Evolutionary conservation across 768 basidiomycete species (phyloP).

Genomic region (Mycena pura): DNA sequence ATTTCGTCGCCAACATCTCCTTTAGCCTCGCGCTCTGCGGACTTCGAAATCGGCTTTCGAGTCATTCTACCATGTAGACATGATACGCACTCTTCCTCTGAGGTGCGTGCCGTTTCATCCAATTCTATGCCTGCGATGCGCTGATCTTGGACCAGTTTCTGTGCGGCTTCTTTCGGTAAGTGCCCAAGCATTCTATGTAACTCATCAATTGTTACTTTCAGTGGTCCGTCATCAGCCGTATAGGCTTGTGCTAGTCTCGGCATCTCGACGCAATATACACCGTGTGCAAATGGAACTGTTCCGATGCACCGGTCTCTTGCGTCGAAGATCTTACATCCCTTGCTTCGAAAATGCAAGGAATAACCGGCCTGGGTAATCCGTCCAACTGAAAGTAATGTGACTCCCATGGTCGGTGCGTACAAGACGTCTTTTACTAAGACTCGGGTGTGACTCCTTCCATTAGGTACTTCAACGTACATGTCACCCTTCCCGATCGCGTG

Average conservation of each 20-base stretch:
- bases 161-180: constrained; percentile 26
- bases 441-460: constrained; percentile 18
- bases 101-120: constrained; percentile 22
- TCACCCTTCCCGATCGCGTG: constrained; percentile 39
- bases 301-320: neutral
- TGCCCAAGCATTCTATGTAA: constrained; percentile 36
- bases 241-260: neutral
- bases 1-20: constrained; percentile 37
- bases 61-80: constrained; percentile 39
- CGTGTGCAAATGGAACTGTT: neutral
- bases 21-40: constrained; percentile 22
- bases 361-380: constrained; percentile 33
- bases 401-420: no score
- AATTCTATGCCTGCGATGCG: constrained; percentile 34
- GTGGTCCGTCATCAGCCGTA: neutral
- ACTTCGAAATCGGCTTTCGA: constrained; percentile 32
- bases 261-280: constrained; percentile 10
- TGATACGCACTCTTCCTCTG: constrained; percentile 30
- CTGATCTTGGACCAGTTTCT: constrained; percentile 31
- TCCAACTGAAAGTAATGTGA: constrained; percentile 40
- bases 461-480: constrained; percentile 33
- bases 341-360: no score
- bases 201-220: constrained; percentile 22
- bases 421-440: constrained; percentile 37
- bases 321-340: constrained; percentile 29